phyloP scores from a whole-genome alignment of 2,329 filamentous ascomycete genomes.

The Hirsutella minnesotensis region DNA sequence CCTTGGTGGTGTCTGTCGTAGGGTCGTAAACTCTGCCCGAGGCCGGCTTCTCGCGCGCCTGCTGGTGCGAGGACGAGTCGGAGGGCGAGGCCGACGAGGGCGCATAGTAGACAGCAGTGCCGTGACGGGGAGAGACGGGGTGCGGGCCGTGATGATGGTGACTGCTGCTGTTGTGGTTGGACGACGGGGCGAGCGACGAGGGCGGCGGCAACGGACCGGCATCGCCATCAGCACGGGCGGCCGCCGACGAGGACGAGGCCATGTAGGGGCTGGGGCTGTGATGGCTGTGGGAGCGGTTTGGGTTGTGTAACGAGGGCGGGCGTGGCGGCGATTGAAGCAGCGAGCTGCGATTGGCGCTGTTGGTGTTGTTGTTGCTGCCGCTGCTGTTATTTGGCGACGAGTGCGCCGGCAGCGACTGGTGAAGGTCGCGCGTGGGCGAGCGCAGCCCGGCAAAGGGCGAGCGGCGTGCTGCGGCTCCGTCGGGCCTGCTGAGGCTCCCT shows the following conservation, averaged over 20 bases:
- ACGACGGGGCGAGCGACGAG: slow-evolving; percentile 11
- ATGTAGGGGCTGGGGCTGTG: slow-evolving; percentile 23
- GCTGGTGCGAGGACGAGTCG: not conserved
- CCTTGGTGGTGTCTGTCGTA: slow-evolving; percentile 35
- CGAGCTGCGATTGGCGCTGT: slow-evolving; percentile 14
- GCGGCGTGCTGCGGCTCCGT: slow-evolving; percentile 17
- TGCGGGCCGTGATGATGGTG: slow-evolving; percentile 14
- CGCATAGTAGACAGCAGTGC: slow-evolving; percentile 13
- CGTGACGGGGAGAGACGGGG: slow-evolving; percentile 31
- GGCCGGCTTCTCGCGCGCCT: slow-evolving; percentile 24
- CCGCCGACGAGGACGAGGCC: slow-evolving; percentile 6
- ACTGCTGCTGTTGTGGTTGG: slow-evolving; percentile 10
- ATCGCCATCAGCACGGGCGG: slow-evolving; percentile 15
- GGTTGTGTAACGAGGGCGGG: slow-evolving; percentile 11
- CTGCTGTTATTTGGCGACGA: slow-evolving; percentile 15
- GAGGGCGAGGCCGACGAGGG: slow-evolving; percentile 3
- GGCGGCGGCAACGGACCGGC: slow-evolving; percentile 19
- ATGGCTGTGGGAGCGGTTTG: slow-evolving; percentile 8
- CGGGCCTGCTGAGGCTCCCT: slow-evolving; percentile 3
- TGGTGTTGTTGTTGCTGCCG: slow-evolving; percentile 14
- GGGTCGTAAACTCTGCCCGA: slow-evolving; percentile 42
- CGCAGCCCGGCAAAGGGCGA: slow-evolving; percentile 33
- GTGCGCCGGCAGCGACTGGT: slow-evolving; percentile 15
- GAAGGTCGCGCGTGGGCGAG: slow-evolving; percentile 31
- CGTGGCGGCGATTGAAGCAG: slow-evolving; percentile 19